A percentile compares a stretch with the other conserved stretches of the same genome.
phyloP scores from a whole-genome alignment of 768 basidiomycete species.

The Stropharia rugosoannulata region DNA sequence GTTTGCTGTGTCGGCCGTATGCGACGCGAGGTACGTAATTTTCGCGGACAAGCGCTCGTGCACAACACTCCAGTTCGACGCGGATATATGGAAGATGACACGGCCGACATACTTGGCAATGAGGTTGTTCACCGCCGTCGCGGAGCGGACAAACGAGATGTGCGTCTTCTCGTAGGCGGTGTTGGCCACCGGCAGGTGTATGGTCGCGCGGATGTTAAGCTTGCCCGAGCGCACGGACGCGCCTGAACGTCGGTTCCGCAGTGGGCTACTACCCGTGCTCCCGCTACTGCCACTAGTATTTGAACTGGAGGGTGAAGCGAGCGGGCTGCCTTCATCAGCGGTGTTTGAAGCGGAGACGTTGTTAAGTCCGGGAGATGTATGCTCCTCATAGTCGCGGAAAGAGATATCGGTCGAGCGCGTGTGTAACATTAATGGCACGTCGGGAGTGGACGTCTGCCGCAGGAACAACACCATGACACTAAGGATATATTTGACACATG shows the following conservation, averaged over 20 bases:
- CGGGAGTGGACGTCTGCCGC: constrained; percentile 62
- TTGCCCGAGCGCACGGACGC: constrained; percentile 36
- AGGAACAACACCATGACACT: constrained; percentile 84
- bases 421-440: constrained; percentile 53
- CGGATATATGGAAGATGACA: constrained; percentile 84
- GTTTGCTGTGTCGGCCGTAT: constrained; percentile 23
- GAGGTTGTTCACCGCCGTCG: constrained; percentile 54
- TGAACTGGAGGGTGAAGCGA: not conserved
- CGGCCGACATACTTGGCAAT: constrained; percentile 74
- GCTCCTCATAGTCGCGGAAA: constrained; percentile 72
- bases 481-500: constrained; percentile 77
- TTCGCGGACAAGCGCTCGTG: constrained; percentile 67
- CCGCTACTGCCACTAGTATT: not conserved
- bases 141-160: constrained; percentile 54
- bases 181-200: constrained; percentile 37
- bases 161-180: constrained; percentile 61
- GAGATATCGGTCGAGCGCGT: constrained; percentile 60
- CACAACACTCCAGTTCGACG: constrained; percentile 84
- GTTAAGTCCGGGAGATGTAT: constrained; percentile 14
- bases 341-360: not conserved
- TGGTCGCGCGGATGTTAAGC: constrained; percentile 37
- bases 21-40: constrained; percentile 61
- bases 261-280: not conserved
- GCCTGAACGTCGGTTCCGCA: constrained; percentile 44
- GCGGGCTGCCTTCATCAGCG: not conserved